A percentile compares a stretch with the other conserved stretches of the same genome.
Evolutionary conservation across 345 rosid genomes (phyloP).

Genomic region (Salix exigua): DNA sequence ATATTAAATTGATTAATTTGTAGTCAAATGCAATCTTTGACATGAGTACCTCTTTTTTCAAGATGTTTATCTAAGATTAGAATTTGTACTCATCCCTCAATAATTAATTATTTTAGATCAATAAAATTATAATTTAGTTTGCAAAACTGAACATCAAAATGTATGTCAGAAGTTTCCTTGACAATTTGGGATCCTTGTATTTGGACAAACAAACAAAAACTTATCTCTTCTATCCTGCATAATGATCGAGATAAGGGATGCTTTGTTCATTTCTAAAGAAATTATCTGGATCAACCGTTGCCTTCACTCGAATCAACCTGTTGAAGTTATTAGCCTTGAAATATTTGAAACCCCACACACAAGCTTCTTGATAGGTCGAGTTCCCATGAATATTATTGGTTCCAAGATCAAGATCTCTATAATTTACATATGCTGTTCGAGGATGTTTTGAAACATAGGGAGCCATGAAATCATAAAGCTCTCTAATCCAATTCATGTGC

Average conservation of each 20-base stretch:
- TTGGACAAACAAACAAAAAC: too few relatives aligned
- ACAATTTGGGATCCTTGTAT: too few relatives aligned
- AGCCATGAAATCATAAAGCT: constrained; percentile 35
- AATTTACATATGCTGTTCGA: constrained; percentile 51
- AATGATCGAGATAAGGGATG: constrained; percentile 4
- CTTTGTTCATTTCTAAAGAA: constrained; percentile 39
- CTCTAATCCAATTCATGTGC: constrained; percentile 32
- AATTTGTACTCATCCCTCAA: too few relatives aligned
- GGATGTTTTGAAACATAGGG: constrained; percentile 56
- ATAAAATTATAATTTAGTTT: too few relatives aligned
- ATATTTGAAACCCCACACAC: constrained; percentile 43
- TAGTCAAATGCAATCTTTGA: too few relatives aligned
- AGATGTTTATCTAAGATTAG: too few relatives aligned
- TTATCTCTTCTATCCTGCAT: too few relatives aligned
- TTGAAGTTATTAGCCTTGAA: constrained; percentile 23
- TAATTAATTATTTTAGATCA: too few relatives aligned
- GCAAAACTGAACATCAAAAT: too few relatives aligned
- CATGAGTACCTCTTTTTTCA: too few relatives aligned
- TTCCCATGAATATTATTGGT: constrained; percentile 20
- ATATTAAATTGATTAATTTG: too few relatives aligned
- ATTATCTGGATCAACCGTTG: constrained; percentile 31
- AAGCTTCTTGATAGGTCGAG: constrained; percentile 35
- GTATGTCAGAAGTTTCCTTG: too few relatives aligned
- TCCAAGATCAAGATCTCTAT: constrained; percentile 38
- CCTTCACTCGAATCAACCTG: constrained; percentile 37